Evolutionary conservation across 257 asterid species (phyloP), one percentile per base, ranked within the genome.

Genomic region (Schizonepeta tenuifolia): DNA sequence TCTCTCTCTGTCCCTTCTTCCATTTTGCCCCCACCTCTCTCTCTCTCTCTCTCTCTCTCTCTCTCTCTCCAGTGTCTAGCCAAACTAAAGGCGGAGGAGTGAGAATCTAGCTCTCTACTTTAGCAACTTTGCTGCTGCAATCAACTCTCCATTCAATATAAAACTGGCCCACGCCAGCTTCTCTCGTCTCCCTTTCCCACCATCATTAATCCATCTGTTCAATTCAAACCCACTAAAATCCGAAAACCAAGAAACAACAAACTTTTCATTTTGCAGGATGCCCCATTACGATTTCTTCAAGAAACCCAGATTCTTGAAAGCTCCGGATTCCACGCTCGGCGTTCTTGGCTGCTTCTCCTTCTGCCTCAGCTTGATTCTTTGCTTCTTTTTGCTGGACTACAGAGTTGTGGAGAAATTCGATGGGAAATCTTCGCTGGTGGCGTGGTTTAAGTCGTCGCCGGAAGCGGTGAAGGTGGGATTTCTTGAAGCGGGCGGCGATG

Each of bases 261-360:
- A 12, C 46, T n/a, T 15, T 41, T 33, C 38, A 15, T 33, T 35
- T 41, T 2, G 54, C 54, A 58, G 51, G 51, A 71, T 69, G 82
- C 74, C 79, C 79, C 81, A 84, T 79, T 71, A 62, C 69, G 85
- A 77, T 38, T 77, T 87, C 49, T 56, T 82, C 75, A 88, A 86
- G 88, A 92, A 84, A 84, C 72, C 87, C 22, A 83, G 78, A 78
- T 83, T 86, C 66, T 65, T 79, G 73, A 90, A 87, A 84, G 58
- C 84, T 24, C 75, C 75, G 26, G 96, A 89, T 20, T 79, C 82
- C 10, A 53, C 73, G 8, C 72, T 84, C 0, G 82, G 84, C 9
- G 68, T 88, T 77, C 72, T 91, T 13, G 92, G 93, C 9, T 86
- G 88, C 77, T 90, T 90, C 78, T 81, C 82, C 24, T 79, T 89